phyloP scores from a whole-genome alignment of 495 filamentous ascomycete genomes.

The Annulohypoxylon bovei region DNA sequence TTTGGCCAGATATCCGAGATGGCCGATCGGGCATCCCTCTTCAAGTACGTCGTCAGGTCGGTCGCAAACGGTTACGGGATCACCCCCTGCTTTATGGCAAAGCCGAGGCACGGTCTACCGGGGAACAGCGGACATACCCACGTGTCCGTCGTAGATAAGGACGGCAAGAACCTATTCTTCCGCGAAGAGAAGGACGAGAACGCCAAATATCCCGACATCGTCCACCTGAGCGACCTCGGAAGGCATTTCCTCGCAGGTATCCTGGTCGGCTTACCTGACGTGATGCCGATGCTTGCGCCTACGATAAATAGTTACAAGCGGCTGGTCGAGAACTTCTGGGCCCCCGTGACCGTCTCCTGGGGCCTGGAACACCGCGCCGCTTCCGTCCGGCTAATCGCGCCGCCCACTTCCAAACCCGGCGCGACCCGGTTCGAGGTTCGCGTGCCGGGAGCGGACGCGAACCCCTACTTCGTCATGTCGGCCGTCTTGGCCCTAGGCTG shows the following conservation, averaged over 20 bases:
- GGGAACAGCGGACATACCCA: slow-evolving; percentile 98
- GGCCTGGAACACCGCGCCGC: slow-evolving; percentile 94
- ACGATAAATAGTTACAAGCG: slow-evolving; percentile 98
- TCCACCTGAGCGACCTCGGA: slow-evolving; percentile 83
- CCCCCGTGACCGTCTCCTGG: slow-evolving; percentile 96
- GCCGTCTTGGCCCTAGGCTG: slow-evolving; percentile 87
- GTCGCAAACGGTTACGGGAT: slow-evolving; percentile 87
- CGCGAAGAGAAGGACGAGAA: slow-evolving; percentile 75
- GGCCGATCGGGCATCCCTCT: slow-evolving; percentile 90
- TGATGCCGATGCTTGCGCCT: slow-evolving; percentile 95
- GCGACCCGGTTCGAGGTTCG: slow-evolving; percentile 93
- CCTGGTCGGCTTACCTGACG: slow-evolving; percentile 85
- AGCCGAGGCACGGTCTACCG: slow-evolving; percentile 86
- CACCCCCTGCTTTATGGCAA: slow-evolving; percentile 99
- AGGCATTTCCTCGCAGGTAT: slow-evolving; percentile 94
- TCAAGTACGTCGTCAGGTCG: slow-evolving; percentile 94
- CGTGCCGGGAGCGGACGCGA: slow-evolving; percentile 89
- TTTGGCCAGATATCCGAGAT: slow-evolving; percentile 84
- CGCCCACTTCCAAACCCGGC: slow-evolving; percentile 81
- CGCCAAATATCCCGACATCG: slow-evolving; percentile 76
- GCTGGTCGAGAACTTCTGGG: slow-evolving; percentile 98
- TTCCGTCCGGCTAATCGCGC: slow-evolving; percentile 87
- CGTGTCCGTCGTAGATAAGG: slow-evolving; percentile 76
- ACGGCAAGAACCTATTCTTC: slow-evolving; percentile 81
- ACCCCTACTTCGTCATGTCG: slow-evolving; percentile 87